These are phyloP conservation scores for Suillus subalutaceus DNA, from an alignment of 768 basidiomycete genomes.

Conservation along the genomic window DNA sequence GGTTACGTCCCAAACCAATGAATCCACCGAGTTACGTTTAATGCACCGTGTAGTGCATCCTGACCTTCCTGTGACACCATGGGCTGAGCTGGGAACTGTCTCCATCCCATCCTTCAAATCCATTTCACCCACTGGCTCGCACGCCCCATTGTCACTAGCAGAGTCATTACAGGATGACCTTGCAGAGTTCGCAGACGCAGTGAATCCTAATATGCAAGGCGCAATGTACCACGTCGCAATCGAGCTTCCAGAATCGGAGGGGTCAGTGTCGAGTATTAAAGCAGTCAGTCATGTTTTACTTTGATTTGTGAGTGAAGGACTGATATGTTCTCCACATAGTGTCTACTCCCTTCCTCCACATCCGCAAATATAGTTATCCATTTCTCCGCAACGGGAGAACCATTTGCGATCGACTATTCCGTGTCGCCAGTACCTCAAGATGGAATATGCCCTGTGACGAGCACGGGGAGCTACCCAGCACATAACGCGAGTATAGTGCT, in stretches of 20 bases:
- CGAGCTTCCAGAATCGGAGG: constrained; percentile 45
- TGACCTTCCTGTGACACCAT: constrained; percentile 27
- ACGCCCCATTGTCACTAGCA: constrained; percentile 39
- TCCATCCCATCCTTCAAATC: constrained; percentile 31
- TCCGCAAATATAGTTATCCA: constrained; percentile 64
- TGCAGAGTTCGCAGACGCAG: constrained; percentile 41
- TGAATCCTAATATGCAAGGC: constrained; percentile 41
- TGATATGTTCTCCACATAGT: constrained; percentile 45
- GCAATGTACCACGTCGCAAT: constrained; percentile 77
- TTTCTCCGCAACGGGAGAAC: constrained; percentile 44
- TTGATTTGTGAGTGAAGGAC: constrained; percentile 44
- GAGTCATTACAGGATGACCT: constrained; percentile 52
- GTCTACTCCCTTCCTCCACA: constrained; percentile 59
- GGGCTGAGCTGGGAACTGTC: constrained; percentile 31
- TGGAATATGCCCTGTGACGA: constrained; percentile 58
- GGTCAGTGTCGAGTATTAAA: constrained; percentile 38
- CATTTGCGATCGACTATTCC: constrained; percentile 76
- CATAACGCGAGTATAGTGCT: constrained; percentile 59
- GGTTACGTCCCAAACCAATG: not conserved
- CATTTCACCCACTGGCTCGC: constrained; percentile 37
- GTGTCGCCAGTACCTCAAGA: constrained; percentile 68
- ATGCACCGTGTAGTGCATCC: constrained; percentile 37
- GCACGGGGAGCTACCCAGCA: constrained; percentile 30
- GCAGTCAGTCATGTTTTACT: constrained; percentile 56
- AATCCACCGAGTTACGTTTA: constrained; percentile 1